Percentiles rank a stretch among this genome's conserved stretches.
Conservation (phyloP, 495 filamentous ascomycete genomes). For the Letharia lupina region DNA sequence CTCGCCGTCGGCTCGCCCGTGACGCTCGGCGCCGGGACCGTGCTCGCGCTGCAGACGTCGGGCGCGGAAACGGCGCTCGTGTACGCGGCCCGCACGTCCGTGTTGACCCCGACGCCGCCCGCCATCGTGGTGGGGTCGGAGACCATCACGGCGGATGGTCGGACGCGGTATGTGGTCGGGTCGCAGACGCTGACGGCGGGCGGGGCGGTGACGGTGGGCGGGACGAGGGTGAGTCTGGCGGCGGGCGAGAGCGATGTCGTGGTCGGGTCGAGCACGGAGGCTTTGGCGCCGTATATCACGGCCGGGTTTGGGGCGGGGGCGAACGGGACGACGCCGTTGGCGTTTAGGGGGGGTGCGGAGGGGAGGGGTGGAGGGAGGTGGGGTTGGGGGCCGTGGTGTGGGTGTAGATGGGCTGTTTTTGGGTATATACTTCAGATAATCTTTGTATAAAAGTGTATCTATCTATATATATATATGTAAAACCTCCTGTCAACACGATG, state of each 20-base stretch:
- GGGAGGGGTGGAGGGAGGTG: not conserved
- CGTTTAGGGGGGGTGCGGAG: not conserved
- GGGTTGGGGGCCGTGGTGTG: not conserved
- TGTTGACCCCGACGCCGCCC: not conserved
- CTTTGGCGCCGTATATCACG: constrained; percentile 6
- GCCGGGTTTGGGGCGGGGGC: constrained; percentile 5
- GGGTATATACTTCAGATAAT: not conserved
- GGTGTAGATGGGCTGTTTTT: not conserved
- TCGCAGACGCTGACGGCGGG: constrained; percentile 22
- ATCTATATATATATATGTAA: too few species aligned
- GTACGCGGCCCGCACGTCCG: not conserved
- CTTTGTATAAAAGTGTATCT: too few species aligned
- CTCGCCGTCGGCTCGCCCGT: constrained; percentile 2
- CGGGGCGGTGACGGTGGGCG: constrained; percentile 10
- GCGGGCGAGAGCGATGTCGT: constrained; percentile 11
- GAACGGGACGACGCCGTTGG: not conserved
- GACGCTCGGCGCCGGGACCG: not conserved
- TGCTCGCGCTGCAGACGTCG: not conserved
- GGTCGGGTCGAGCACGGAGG: constrained; percentile 15
- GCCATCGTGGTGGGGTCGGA: constrained; percentile 12
- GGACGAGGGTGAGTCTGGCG: constrained; percentile 20
- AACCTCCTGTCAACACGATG: too few species aligned
- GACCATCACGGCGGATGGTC: constrained; percentile 13
- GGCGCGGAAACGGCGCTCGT: not conserved
- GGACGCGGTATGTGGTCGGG: constrained; percentile 15